Base-by-base conservation (phyloP, 345 rosid species). In the Noccaea bulbosa region DNA sequence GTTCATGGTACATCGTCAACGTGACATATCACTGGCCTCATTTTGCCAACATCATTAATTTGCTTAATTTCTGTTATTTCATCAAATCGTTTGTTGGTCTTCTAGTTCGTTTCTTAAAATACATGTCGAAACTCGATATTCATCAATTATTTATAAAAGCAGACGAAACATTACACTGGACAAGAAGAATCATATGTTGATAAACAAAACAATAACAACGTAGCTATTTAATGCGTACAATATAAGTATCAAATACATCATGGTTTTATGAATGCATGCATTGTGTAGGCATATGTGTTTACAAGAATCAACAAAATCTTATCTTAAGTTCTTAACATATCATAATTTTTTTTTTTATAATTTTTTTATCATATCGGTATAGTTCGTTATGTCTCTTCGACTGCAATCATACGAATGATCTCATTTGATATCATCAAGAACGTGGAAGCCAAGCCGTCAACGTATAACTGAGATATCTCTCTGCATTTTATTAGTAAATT, bases 361-460 rank as follows among this genome's bases (percentile, higher is more conserved):
- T n/a, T n/a, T n/a, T 51, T 62, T 34, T 74, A 11, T 34, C 34
- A 59, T 43, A 43, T 67, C 11, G 27, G 67, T 51, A 48, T 49
- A 12, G 22, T 66, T 67, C 22, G 78, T 67, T 73, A 74, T 74
- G 69, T 74, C 49, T 67, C 56, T 51, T 59, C 68, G 63, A 51
- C 68, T 34, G 67, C 55, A 74, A 67, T 67, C 69, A 60, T 52
- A 59, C 20, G 40, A 24, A 35, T 59, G 62, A 67, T 59, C 62
- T 50, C 54, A 20, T 66, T 59, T 24, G 48, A 44, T 67, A 74
- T 74, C 73, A 67, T 59, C 67, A 67, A 33, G 48, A 74, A 51
- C 73, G 68, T 67, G 73, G 43, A 74, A 74, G 56, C 67, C 63
- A 74, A 74, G 56, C 67, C 63, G 68, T 60, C 78, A 59, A 59